Evolutionary conservation across 176 grass and related monocot genomes (phyloP).

Genomic region (Typha latifolia): DNA sequence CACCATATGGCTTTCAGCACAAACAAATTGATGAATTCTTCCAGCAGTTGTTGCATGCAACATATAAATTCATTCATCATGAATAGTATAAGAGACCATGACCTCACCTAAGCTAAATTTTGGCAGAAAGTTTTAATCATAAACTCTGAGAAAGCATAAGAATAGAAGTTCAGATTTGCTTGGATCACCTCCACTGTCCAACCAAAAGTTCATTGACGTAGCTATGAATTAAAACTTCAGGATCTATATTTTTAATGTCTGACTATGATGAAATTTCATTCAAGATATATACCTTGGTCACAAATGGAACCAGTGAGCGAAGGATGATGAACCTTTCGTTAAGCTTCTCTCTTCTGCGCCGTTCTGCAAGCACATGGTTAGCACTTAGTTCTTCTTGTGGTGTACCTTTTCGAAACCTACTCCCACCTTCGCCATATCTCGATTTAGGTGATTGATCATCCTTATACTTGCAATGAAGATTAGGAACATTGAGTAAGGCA

Average conservation of each 20-base stretch:
- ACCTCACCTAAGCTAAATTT: no score
- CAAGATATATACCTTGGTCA: conserved; percentile 54
- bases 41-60: no score
- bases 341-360: conserved; percentile 74
- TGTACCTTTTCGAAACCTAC: conserved; percentile 9
- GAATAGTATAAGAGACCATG: no score
- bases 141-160: no score
- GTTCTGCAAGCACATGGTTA: conserved; percentile 74
- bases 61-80: no score
- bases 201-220: no score
- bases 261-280: background rate
- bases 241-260: background rate
- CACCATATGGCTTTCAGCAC: no score
- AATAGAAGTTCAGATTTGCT: no score
- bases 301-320: conserved; percentile 71
- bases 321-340: conserved; percentile 79
- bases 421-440: conserved; percentile 23
- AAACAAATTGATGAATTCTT: no score
- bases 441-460: conserved; percentile 24
- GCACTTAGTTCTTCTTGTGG: conserved; percentile 39
- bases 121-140: no score
- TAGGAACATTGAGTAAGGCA: conserved; percentile 23
- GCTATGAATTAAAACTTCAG: no score
- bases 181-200: no score
- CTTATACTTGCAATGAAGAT: conserved; percentile 16